Evolutionary conservation across 1,284 basidiomycete species (phyloP), one percentile per base, ranked within the genome.

Genomic region (Chondrostereum purpureum): DNA sequence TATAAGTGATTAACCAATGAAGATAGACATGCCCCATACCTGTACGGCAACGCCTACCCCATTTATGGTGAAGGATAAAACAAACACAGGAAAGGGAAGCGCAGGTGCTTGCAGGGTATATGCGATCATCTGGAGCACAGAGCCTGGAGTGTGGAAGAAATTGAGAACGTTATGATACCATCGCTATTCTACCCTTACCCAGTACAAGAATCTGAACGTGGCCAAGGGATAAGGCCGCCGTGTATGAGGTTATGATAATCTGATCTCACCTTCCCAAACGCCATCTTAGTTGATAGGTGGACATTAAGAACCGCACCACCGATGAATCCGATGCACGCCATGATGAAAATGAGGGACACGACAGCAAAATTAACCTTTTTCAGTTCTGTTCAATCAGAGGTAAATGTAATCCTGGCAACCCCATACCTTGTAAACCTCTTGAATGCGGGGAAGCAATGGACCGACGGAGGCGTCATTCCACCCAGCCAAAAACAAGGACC

Each of bases 31-130:
- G 42, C 23, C 8, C 20, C 20, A 22, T 52, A 74, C 76, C 56
- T 77, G 73, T 18, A 80, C 54, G 6, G 75, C 69, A 27, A 80
- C 61, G 0, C 80, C 83, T n/a, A 80, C 71, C 1, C 86, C 85
- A 45, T 76, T 78, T 46, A 85, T 66, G 3, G 67, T 55, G 54
- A 73, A 88, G 0, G 75, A 72, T 36, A 80, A 55, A 37, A 80
- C 73, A 55, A 86, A 81, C 3, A 80, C 65, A 0, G 82, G 79
- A 58, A 83, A 89, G 0, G 86, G 85, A 2, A 76, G 72, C 2
- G 75, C 80, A 18, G 80, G 70, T 11, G 72, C 70, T 58, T 62
- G 57, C 13, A 69, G 57, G 11, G 33, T 52, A 48, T 64, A 69
- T 1, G 56, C 60, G 16, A 61, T 43, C n/a, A 67, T 48, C 51